Conservation (phyloP, 2,329 filamentous ascomycete genomes). For the Triangularia verruculosa region DNA sequence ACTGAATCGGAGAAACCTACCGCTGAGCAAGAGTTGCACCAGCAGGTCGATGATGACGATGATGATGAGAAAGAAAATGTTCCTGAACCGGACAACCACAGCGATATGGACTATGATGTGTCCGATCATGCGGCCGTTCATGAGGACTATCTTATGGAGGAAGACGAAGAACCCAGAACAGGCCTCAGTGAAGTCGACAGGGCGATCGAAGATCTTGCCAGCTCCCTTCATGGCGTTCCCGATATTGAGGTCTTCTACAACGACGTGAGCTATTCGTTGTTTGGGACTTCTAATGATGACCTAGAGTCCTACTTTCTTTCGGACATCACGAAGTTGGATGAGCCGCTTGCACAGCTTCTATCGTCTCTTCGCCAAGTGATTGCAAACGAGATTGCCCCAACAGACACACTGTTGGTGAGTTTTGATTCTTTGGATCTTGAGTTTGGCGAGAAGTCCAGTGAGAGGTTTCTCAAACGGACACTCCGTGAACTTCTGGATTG, state of each 20-base stretch:
- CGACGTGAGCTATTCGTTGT: slow-evolving; percentile 33
- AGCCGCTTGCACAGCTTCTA: slow-evolving; percentile 45
- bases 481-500: slow-evolving; percentile 29
- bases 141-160: slow-evolving; percentile 6
- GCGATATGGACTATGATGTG: background rate
- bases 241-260: slow-evolving; percentile 35
- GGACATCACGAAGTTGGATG: slow-evolving; percentile 40
- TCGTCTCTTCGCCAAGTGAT: slow-evolving; percentile 46
- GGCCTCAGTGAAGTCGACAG: slow-evolving; percentile 25
- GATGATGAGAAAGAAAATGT: slow-evolving; percentile 6
- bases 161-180: background rate
- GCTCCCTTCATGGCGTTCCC: slow-evolving; percentile 17
- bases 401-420: slow-evolving; percentile 51
- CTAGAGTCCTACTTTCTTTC: slow-evolving; percentile 46
- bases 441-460: slow-evolving; percentile 41
- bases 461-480: slow-evolving; percentile 25
- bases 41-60: background rate
- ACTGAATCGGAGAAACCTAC: slow-evolving; percentile 1
- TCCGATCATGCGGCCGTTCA: slow-evolving; percentile 7
- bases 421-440: slow-evolving; percentile 52
- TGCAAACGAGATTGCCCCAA: slow-evolving; percentile 41
- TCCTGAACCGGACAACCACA: background rate
- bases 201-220: slow-evolving; percentile 14
- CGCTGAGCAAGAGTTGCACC: slow-evolving; percentile 5
- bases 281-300: slow-evolving; percentile 37